These are phyloP conservation scores for Aureobasidium pullulans DNA, from an alignment of 2,329 filamentous ascomycete genomes.

Conservation along the genomic window DNA sequence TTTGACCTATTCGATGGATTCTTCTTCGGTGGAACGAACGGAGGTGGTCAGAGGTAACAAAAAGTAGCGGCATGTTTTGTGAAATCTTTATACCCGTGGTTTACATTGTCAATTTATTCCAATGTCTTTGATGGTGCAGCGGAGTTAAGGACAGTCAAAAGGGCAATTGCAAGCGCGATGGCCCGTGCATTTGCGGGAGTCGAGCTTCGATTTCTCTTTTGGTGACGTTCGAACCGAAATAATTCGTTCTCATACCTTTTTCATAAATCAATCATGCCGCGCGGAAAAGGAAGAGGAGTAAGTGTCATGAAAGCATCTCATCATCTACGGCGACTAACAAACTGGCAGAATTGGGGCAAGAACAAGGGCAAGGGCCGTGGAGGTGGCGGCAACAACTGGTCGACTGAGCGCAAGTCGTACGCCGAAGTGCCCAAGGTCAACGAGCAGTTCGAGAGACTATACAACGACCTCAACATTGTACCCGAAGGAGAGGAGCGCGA, in stretches of 20 bases:
- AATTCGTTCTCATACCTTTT: background rate
- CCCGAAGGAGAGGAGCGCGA: conserved; percentile 65
- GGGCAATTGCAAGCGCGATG: background rate
- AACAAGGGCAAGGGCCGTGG: conserved; percentile 25
- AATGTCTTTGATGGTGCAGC: too few species aligned
- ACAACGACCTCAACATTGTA: conserved; percentile 69
- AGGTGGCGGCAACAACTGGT: conserved; percentile 29
- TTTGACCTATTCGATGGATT: conserved; percentile 59
- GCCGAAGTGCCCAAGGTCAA: conserved; percentile 68
- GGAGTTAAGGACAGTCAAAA: background rate
- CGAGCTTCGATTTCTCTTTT: conserved; percentile 5
- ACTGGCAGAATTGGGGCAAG: background rate
- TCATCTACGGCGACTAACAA: background rate
- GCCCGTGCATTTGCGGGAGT: background rate
- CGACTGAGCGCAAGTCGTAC: conserved; percentile 40
- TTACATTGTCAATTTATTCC: background rate
- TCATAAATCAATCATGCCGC: conserved; percentile 8
- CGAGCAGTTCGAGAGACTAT: conserved; percentile 77
- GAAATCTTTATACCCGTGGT: background rate
- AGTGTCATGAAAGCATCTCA: background rate
- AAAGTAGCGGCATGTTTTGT: background rate
- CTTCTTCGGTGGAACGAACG: conserved; percentile 52
- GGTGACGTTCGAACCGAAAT: conserved; percentile 3
- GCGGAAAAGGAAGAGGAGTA: conserved; percentile 2
- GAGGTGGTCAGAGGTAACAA: background rate